Base-by-base conservation (phyloP, 2,329 filamentous ascomycete species). In the Claviceps pazoutovae region DNA sequence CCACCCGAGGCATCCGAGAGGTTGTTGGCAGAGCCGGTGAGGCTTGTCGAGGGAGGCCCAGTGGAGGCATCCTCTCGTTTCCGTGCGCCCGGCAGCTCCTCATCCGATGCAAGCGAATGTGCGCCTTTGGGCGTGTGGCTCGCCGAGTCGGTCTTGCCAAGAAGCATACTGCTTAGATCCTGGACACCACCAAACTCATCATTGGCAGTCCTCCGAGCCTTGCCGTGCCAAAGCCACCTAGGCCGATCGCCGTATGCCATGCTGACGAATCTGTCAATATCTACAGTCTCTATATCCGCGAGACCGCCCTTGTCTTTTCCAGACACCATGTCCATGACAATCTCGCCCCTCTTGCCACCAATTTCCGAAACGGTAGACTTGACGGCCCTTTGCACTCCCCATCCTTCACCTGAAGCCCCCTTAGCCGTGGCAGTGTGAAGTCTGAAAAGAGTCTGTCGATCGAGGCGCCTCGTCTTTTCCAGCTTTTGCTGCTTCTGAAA, bases 181-280 rank as follows among this genome's bases (percentile, higher is more conserved):
- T 73, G 66, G 3, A 72, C 67, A 47, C 68, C 71, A 4, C 70
- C 67, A 46, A 54, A 49, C n/a, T 71, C 67, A 8, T 75, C 72
- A 2, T 67, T 60, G 2, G 66, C 65, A 2, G 71, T 76, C 62
- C 91, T 88, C 55, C 84, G 81, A 39, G 87, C 79, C 65, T 95
- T 97, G 16, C 91, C 93, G 55, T 87, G 78, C 93, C 93, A 98
- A 2, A 98, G 74, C 88, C 90, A 97, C 65, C 95, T 95, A 16
- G 87, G 76, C 52, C 86, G 80, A 63, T 93, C 87, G 37, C 93
- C 91, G 55, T 83, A 84, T 0, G 85, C 80, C 26, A 95, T 73
- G 54, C 81, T 81, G 48, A 88, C 77, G 58, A 97, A 95, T 46
- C 76, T 82, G 59, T 95, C 89, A 51, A 96, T 81, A 61, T 97